Percentiles rank a stretch among this genome's conserved stretches.
Conservation (phyloP, 768 basidiomycete species). For the Lactarius hengduanensis region DNA sequence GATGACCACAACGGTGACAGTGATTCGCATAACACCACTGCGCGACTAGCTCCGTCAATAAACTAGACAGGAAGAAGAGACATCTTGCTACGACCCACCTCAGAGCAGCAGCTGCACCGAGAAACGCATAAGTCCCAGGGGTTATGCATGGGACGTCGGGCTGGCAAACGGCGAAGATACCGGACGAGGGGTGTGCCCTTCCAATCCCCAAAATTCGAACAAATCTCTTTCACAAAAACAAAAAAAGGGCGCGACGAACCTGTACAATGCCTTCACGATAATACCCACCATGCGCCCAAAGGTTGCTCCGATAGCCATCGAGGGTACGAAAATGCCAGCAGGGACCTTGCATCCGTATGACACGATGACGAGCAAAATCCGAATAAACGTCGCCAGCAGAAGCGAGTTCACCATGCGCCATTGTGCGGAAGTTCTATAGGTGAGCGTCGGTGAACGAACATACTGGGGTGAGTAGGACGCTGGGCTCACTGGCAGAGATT, state of each 20-base stretch:
- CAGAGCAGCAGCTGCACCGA: constrained; percentile 94
- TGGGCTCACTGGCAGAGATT: constrained; percentile 90
- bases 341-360: constrained; percentile 98
- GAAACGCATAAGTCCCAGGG: constrained; percentile 95
- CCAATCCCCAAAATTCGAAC: constrained; percentile 12
- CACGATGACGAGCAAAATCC: constrained; percentile 81
- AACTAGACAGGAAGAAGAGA: neutral
- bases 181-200: constrained; percentile 79
- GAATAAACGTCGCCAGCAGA: constrained; percentile 85
- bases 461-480: constrained; percentile 6
- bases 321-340: constrained; percentile 96
- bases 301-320: constrained; percentile 97
- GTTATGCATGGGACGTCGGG: constrained; percentile 97
- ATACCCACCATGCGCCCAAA: constrained; percentile 98
- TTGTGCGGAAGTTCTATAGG: constrained; percentile 73
- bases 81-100: constrained; percentile 50
- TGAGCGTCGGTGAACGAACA: constrained; percentile 14
- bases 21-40: constrained; percentile 95
- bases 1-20: constrained; percentile 96
- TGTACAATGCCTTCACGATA: constrained; percentile 88
- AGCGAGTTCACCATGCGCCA: constrained; percentile 96
- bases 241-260: constrained; percentile 42
- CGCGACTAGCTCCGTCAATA: neutral
- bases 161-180: constrained; percentile 86
- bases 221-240: constrained; percentile 1